These are phyloP conservation scores for Colletotrichum salicis DNA, from an alignment of 2,329 filamentous ascomycete species.

Conservation along the genomic window DNA sequence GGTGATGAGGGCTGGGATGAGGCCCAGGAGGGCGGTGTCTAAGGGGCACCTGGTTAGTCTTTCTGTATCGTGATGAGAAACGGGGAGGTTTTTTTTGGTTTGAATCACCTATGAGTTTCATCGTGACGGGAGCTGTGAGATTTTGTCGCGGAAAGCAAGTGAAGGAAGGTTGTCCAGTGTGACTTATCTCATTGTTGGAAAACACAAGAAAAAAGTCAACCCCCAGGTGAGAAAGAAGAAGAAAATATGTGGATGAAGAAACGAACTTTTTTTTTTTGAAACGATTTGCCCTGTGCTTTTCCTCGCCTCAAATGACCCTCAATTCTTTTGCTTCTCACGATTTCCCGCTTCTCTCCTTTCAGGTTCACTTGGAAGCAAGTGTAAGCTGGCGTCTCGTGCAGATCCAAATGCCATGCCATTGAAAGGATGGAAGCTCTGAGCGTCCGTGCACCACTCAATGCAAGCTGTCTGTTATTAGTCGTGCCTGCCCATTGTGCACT, in stretches of 20 bases:
- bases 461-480: not conserved
- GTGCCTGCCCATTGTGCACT: not conserved
- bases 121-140: conserved; percentile 21
- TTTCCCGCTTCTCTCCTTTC: not conserved
- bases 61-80: not conserved
- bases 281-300: conserved; percentile 33
- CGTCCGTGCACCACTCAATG: conserved; percentile 24
- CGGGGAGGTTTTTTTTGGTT: not conserved
- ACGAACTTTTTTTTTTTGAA: conserved; percentile 15
- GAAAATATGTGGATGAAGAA: conserved; percentile 1
- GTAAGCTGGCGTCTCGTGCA: conserved; percentile 34
- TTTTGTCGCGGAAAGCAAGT: not conserved
- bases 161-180: not conserved
- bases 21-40: conserved; percentile 61
- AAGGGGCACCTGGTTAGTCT: conserved; percentile 33
- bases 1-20: conserved; percentile 72
- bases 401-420: conserved; percentile 16
- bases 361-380: conserved; percentile 18
- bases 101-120: conserved; percentile 38
- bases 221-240: not conserved
- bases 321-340: conserved; percentile 13
- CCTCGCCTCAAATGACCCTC: conserved; percentile 22
- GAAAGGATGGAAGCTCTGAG: conserved; percentile 12
- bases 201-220: not conserved
- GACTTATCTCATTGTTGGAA: conserved; percentile 3